Evolutionary conservation across 345 rosid species (phyloP), one percentile per base, ranked within the genome.

Genomic region (Acer yangbiense): DNA sequence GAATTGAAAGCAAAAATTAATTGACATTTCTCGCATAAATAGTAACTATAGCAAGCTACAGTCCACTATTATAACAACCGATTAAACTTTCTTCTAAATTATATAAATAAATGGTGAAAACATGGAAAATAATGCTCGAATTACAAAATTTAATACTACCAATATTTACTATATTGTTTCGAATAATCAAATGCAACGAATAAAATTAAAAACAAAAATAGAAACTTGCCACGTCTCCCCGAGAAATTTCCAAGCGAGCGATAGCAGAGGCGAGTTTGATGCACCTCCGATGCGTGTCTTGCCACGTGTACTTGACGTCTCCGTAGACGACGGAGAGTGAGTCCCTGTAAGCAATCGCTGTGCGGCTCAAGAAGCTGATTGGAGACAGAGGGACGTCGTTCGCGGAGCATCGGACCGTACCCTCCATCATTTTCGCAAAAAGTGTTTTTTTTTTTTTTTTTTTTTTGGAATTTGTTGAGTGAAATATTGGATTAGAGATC

Each of bases 181-280:
- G 46, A 7, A 43, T 8, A 9, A 43, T 43, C 46, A 43, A 43
- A 43, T 43, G 46, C 46, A 43, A 9, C 46, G 13, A 46, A 50
- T 21, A 44, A 43, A 43, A 20, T 11, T 9, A 32, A 50, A 20
- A 32, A 17, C 20, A n/a, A 14, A 46, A 54, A 41, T 17, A 6
- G 2, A 7, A 60, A 67, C 76, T 76, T 76, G 87, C 94, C 82
- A 87, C 92, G 60, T 88, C 92, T 21, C 87, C 83, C 39, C 69
- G 83, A 58, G 82, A 79, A 75, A 88, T 75, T 41, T 90, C 90
- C 21, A 86, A 84, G 46, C 66, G 77, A 73, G 81, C 54, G 69
- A 90, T 88, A 48, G 88, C 88, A 71, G 94, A 88, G 55, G 94
- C 94, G 62, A 90, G 92, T 76, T 74, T 86, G 80, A 87, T 14